These are phyloP conservation scores for Mycena epipterygia DNA, from an alignment of 768 basidiomycete species.

Conservation along the genomic window DNA sequence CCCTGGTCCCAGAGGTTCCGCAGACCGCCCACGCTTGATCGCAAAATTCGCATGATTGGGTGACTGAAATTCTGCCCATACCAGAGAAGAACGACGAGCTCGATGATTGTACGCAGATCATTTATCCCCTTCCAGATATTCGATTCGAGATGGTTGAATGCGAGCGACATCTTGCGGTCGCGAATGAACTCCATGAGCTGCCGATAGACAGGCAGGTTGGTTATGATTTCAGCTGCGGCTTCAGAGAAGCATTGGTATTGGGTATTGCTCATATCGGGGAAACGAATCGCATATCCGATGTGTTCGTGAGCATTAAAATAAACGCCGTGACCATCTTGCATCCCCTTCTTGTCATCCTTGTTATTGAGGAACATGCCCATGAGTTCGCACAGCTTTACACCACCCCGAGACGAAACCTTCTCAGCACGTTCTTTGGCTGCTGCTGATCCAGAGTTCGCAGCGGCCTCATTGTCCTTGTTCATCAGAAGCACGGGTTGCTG, in stretches of 20 bases:
- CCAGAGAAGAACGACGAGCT: conserved; percentile 31
- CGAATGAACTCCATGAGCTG: conserved; percentile 42
- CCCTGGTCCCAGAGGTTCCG: conserved; percentile 4
- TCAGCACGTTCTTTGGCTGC: conserved; percentile 21
- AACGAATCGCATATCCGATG: conserved; percentile 36
- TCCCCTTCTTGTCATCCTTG: conserved; percentile 51
- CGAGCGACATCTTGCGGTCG: conserved; percentile 43
- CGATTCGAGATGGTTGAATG: conserved; percentile 41
- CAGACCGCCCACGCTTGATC: not conserved
- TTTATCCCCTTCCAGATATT: conserved; percentile 45
- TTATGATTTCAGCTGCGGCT: conserved; percentile 44
- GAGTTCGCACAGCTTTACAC: conserved; percentile 30
- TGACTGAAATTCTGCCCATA: conserved; percentile 25
- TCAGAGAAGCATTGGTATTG: conserved; percentile 43
- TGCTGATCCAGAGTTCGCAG: conserved; percentile 3
- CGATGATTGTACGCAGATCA: conserved; percentile 25
- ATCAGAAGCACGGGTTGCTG: conserved; percentile 33
- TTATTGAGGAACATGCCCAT: conserved; percentile 43
- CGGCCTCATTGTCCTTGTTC: conserved; percentile 43
- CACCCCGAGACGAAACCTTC: conserved; percentile 33
- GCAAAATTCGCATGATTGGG: not conserved
- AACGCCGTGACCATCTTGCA: conserved; percentile 38
- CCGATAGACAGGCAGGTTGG: conserved; percentile 36
- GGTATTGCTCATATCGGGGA: conserved; percentile 51
- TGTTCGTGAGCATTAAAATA: conserved; percentile 28